Evolutionary conservation across 2,329 filamentous ascomycete species (phyloP).

Genomic region (Pleoardoris graminearum): DNA sequence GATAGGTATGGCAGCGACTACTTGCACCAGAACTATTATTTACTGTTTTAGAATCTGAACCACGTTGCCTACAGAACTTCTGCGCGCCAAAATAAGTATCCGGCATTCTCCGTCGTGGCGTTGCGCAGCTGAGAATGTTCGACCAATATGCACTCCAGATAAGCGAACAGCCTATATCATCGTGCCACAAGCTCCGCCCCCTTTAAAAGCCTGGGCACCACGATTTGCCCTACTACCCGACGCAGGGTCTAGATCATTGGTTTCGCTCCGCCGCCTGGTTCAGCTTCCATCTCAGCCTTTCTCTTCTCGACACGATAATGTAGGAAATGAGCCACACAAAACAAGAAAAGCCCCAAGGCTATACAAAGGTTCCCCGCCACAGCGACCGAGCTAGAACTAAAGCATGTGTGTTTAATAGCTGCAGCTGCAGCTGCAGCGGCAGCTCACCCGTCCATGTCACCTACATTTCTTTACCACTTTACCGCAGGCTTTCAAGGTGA

Average conservation of each 20-base stretch:
- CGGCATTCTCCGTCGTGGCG: conserved; percentile 3
- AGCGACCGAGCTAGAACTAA: background rate
- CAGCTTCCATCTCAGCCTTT: conserved; percentile 1
- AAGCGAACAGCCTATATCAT: conserved; percentile 1
- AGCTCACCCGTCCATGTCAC: background rate
- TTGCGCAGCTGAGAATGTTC: conserved; percentile 5
- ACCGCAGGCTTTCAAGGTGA: too few relatives aligned
- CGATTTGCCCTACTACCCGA: background rate
- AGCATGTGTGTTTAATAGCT: background rate
- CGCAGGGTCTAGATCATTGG: background rate
- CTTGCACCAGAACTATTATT: too few relatives aligned
- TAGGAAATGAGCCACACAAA: background rate
- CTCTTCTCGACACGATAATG: background rate
- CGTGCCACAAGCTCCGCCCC: conserved; percentile 3
- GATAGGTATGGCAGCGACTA: too few relatives aligned
- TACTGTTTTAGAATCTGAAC: too few relatives aligned
- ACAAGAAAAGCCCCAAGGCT: background rate
- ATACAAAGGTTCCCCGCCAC: background rate
- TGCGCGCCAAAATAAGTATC: too few relatives aligned
- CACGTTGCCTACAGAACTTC: too few relatives aligned
- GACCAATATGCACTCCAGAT: conserved; percentile 1
- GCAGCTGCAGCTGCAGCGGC: background rate
- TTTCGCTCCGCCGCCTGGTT: background rate
- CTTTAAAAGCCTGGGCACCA: background rate
- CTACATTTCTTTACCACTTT: too few relatives aligned